Evolutionary conservation across 306 rosid species (phyloP), one percentile per base, ranked within the genome.

Genomic region (Luffa aegyptiaca): DNA sequence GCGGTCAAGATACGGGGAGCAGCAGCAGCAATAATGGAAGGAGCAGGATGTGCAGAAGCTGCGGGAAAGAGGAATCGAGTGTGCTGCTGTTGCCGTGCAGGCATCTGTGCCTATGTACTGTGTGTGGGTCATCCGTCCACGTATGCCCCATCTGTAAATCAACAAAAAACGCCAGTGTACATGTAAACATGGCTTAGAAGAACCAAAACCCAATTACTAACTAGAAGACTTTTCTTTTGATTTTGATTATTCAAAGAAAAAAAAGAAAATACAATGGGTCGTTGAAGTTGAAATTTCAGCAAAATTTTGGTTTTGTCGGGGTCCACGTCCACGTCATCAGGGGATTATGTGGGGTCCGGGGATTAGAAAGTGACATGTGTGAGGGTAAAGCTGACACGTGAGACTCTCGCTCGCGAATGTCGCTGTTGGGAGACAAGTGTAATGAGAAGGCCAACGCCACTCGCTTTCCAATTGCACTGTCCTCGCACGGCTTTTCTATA

Each of bases 141-240:
- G 85, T 84, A 81, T 95, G 99, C 88, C 99, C 99, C 10, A 64
- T 91, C 64, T 95, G 99, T 93, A 93, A 91, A 91, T 89, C 96
- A 79, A 46, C 84, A 84, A 92, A 88, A 66, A 93, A 87, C 81
- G 90, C 90, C 10, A 92, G 92, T 62, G 88, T 95, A 41, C 95
- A 91, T 89, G 88, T 95, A 80, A 91, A 91, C 85, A 71, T 91
- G 91, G 86, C 89, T 9, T 92, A 53, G 78, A 51, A 51, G 31
- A 26, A 26, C 31, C 18, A 12, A 51, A 46, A 12, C 51, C 2
- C 10, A 10, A 46, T 1, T 26, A 26, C 31, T 26, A 26, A 26
- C 31, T 26, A 26, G 31, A 26, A 26, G 31, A 26, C 1, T 26
- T 26, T 26, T 26, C 31, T 26, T 26, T 26, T 26, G 31, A 26